Percentiles rank a stretch among this genome's conserved stretches.
These are phyloP conservation scores for Phaeosphaeriaceae sp. DNA, from an alignment of 2,329 filamentous ascomycete genomes.

Conservation along the genomic window DNA sequence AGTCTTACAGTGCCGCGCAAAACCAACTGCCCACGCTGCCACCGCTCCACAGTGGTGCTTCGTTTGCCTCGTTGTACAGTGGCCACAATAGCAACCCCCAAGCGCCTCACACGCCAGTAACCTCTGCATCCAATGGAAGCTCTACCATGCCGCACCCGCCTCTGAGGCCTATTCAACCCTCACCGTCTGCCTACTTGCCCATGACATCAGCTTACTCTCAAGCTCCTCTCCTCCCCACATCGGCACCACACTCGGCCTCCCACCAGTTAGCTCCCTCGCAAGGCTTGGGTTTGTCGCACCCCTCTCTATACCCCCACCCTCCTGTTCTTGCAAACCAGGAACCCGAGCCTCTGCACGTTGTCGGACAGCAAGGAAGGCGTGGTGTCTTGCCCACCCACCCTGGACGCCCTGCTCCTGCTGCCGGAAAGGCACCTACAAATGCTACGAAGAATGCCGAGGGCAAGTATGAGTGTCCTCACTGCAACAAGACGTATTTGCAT, in stretches of 20 bases:
- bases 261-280: slow-evolving; percentile 47
- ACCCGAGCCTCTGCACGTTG: slow-evolving; percentile 81
- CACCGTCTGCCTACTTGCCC: slow-evolving; percentile 43
- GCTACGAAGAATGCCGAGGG: slow-evolving; percentile 95
- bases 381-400: slow-evolving; percentile 92
- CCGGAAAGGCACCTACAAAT: slow-evolving; percentile 82
- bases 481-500: slow-evolving; percentile 97
- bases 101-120: slow-evolving; percentile 47
- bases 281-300: slow-evolving; percentile 45
- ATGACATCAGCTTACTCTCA: slow-evolving; percentile 46
- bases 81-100: slow-evolving; percentile 47
- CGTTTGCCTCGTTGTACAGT: slow-evolving; percentile 40
- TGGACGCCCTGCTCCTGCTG: slow-evolving; percentile 78
- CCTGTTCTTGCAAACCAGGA: slow-evolving; percentile 51
- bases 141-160: slow-evolving; percentile 46
- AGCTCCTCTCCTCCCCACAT: slow-evolving; percentile 40
- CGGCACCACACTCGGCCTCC: slow-evolving; percentile 41
- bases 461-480: slow-evolving; percentile 97
- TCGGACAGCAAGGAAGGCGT: slow-evolving; percentile 90
- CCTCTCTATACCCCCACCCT: slow-evolving; percentile 47
- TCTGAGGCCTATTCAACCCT: slow-evolving; percentile 47
- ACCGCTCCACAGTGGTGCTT: slow-evolving; percentile 40
- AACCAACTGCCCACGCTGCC: slow-evolving; percentile 44
- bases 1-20: slow-evolving; percentile 39
- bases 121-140: slow-evolving; percentile 37